A percentile compares a stretch with the other conserved stretches of the same genome.
Conservation (phyloP, 1,139 yeast species). For the Protomyces macrosporus region DNA sequence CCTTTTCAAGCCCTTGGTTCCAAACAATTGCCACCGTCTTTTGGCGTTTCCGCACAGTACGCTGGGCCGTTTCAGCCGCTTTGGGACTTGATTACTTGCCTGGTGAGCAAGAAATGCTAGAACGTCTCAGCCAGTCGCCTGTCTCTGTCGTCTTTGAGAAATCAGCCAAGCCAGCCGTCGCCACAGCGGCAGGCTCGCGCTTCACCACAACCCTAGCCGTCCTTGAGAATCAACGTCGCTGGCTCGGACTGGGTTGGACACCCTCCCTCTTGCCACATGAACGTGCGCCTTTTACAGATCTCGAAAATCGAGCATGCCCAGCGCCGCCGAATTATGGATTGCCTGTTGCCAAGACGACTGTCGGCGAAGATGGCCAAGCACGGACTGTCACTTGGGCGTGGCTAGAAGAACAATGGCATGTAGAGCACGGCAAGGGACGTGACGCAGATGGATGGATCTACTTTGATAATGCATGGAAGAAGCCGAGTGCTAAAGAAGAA, state of each 20-base stretch:
- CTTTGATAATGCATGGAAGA: conserved; percentile 90
- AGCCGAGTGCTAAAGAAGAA: conserved; percentile 73
- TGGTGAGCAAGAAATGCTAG: conserved; percentile 16
- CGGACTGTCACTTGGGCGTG: conserved; percentile 60
- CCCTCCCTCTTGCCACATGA: conserved; percentile 84
- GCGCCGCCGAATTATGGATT: conserved; percentile 70
- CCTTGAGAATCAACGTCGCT: conserved; percentile 93
- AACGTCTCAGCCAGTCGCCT: conserved; percentile 1
- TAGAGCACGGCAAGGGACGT: conserved; percentile 42
- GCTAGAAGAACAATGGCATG: conserved; percentile 88
- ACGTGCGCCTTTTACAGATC: conserved; percentile 92
- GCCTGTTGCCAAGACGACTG: conserved; percentile 66
- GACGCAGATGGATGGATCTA: conserved; percentile 79
- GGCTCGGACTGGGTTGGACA: conserved; percentile 99
- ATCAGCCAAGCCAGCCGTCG: neutral
- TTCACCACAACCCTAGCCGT: conserved; percentile 52
- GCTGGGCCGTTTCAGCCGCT: conserved; percentile 8
- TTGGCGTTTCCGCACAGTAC: conserved; percentile 25
- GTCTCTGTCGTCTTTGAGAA: neutral
- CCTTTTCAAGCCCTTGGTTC: conserved; percentile 24
- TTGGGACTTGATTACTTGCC: conserved; percentile 19
- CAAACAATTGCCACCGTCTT: conserved; percentile 20
- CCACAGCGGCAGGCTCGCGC: conserved; percentile 59
- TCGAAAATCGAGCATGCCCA: conserved; percentile 77
- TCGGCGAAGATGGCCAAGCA: conserved; percentile 45